A percentile compares a stretch with the other conserved stretches of the same genome.
Conservation (phyloP, 768 basidiomycete genomes). For the Pholiota conissans region DNA sequence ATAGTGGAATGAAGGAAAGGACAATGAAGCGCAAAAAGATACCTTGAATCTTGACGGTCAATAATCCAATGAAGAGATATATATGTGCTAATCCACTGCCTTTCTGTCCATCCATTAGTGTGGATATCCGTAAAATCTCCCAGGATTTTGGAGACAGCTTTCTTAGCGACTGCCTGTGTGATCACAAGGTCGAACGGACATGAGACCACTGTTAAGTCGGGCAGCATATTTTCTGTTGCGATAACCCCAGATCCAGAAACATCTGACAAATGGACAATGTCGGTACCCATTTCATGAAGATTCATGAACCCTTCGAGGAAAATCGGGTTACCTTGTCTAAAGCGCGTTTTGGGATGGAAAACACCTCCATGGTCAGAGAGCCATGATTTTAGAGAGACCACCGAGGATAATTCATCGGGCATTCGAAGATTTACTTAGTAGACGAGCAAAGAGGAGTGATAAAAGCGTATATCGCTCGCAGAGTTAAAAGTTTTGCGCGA, state of each 20-base stretch:
- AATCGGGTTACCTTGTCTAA: constrained; percentile 43
- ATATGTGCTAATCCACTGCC: constrained; percentile 71
- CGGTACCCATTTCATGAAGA: neutral
- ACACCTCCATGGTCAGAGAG: constrained; percentile 45
- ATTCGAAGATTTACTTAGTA: neutral
- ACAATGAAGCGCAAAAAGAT: constrained; percentile 6
- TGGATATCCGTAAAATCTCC: constrained; percentile 20
- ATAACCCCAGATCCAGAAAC: constrained; percentile 50
- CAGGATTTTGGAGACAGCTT: constrained; percentile 44
- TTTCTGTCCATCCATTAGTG: constrained; percentile 49
- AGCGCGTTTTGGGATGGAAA: constrained; percentile 47
- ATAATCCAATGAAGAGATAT: constrained; percentile 63
- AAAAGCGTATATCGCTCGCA: too few relatives aligned
- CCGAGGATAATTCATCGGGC: constrained; percentile 15
- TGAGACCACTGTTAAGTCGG: constrained; percentile 57
- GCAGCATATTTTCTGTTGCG: constrained; percentile 45
- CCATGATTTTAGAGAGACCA: constrained; percentile 47
- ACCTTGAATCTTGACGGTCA: constrained; percentile 35
- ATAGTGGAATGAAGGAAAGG: neutral
- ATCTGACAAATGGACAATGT: constrained; percentile 19
- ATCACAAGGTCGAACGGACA: constrained; percentile 70
- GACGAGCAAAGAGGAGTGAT: too few relatives aligned
- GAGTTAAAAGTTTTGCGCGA: too few relatives aligned
- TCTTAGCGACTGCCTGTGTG: constrained; percentile 48
- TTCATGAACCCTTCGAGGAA: too few relatives aligned